Evolutionary conservation across 2,329 filamentous ascomycete genomes (phyloP).

Genomic region (Xylariaceae sp.): DNA sequence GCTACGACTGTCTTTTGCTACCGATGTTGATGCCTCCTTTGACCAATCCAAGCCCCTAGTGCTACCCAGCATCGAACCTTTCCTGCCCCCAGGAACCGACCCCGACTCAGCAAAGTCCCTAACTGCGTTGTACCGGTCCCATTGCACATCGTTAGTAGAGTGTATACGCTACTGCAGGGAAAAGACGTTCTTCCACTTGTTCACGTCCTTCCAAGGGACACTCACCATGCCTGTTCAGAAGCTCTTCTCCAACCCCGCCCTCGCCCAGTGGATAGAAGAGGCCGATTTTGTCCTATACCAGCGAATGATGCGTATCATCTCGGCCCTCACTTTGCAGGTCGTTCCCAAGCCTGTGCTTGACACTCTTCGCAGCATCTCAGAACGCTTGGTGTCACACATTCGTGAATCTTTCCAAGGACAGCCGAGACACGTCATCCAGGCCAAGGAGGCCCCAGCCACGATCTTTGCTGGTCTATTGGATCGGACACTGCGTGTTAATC

Average conservation of each 20-base stretch:
- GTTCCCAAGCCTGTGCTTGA: constrained; percentile 84
- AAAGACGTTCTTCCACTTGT: constrained; percentile 92
- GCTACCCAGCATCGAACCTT: constrained; percentile 81
- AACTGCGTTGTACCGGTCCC: constrained; percentile 83
- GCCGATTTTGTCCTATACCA: constrained; percentile 96
- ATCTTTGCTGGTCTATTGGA: constrained; percentile 84
- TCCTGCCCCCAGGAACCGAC: constrained; percentile 78
- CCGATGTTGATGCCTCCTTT: constrained; percentile 49
- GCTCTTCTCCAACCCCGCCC: constrained; percentile 72
- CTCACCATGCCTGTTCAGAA: constrained; percentile 96
- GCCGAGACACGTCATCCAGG: constrained; percentile 77
- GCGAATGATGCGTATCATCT: constrained; percentile 90
- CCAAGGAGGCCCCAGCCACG: constrained; percentile 83
- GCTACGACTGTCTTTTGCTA: constrained; percentile 57
- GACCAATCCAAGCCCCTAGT: constrained; percentile 66
- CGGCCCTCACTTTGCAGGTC: constrained; percentile 84
- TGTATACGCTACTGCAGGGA: constrained; percentile 95
- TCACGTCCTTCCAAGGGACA: constrained; percentile 92
- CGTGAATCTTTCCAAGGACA: constrained; percentile 80
- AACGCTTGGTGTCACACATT: constrained; percentile 75
- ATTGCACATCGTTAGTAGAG: constrained; percentile 93
- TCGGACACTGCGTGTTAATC: constrained; percentile 84
- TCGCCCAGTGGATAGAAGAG: constrained; percentile 91
- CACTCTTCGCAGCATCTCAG: constrained; percentile 81
- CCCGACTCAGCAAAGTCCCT: constrained; percentile 81